A percentile compares a stretch with the other conserved stretches of the same genome.
Conservation (phyloP, 2,329 filamentous ascomycete genomes). For the Trichoderma sp. region DNA sequence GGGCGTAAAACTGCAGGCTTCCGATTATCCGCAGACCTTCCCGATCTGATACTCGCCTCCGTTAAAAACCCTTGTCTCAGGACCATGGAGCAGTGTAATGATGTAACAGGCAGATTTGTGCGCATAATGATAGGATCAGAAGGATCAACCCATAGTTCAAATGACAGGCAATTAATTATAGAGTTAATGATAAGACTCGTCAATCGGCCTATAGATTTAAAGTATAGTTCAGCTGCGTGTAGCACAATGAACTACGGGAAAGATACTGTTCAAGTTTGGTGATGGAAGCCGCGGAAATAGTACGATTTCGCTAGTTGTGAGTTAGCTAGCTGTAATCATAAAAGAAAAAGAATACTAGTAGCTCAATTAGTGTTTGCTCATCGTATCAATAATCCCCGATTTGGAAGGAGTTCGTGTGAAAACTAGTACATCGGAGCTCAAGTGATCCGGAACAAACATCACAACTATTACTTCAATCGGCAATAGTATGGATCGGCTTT, state of each 20-base stretch:
- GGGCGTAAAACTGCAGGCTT: background rate
- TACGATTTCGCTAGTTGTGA: background rate
- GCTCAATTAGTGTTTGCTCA: background rate
- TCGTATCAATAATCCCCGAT: background rate
- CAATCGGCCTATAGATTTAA: background rate
- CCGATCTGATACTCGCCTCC: constrained; percentile 4
- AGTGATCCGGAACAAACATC: background rate
- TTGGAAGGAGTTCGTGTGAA: constrained; percentile 1
- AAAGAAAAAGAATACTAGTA: background rate
- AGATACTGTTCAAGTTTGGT: background rate
- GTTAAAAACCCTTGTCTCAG: background rate
- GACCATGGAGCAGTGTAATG: background rate
- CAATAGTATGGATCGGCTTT: background rate
- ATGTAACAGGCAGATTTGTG: background rate
- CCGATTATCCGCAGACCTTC: constrained; percentile 18
- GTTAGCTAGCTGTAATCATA: background rate
- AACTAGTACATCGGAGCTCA: background rate
- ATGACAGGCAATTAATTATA: background rate
- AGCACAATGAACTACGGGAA: background rate
- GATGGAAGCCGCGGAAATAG: background rate
- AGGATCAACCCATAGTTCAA: background rate
- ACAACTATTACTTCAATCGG: background rate
- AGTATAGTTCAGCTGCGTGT: background rate
- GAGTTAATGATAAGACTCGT: background rate
- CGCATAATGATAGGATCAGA: background rate